These are phyloP conservation scores for Chlorella sp. DNA, from an alignment of 139 green algal species.

Conservation along the genomic window DNA sequence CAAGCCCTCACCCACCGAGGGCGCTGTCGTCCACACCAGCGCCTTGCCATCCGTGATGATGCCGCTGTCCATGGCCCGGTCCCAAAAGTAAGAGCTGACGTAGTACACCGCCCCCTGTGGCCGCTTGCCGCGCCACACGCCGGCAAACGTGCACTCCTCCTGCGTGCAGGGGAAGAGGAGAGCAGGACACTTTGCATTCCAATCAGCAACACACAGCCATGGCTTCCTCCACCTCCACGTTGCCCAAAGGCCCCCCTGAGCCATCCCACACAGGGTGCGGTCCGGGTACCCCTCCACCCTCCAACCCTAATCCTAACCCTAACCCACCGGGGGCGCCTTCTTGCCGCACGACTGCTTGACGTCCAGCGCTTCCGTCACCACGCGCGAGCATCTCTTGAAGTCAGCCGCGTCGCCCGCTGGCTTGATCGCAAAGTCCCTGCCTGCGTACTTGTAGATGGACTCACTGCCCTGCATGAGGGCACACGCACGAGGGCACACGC, in stretches of 20 bases:
- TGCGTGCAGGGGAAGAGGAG: too few species aligned
- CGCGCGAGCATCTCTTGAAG: not conserved
- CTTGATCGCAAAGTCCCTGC: slow-evolving; percentile 18
- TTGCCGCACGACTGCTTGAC: not conserved
- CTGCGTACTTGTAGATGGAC: slow-evolving; percentile 50
- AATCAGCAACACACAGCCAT: too few species aligned
- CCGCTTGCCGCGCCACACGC: slow-evolving; percentile 75
- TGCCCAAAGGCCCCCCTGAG: too few species aligned
- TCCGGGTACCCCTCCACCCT: too few species aligned
- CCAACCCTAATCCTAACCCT: too few species aligned
- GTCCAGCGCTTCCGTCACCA: slow-evolving; percentile 4
- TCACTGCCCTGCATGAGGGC: too few species aligned
- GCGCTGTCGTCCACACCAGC: slow-evolving; percentile 27
- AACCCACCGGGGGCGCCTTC: not conserved
- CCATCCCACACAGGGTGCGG: too few species aligned
- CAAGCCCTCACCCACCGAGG: slow-evolving; percentile 35
- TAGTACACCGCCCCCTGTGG: slow-evolving; percentile 59
- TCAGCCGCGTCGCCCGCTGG: not conserved
- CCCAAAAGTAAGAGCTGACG: slow-evolving; percentile 96
- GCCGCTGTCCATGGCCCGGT: slow-evolving; percentile 53
- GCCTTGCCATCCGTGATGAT: slow-evolving; percentile 44
- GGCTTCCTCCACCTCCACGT: too few species aligned
- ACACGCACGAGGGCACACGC: too few species aligned
- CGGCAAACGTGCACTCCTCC: slow-evolving; percentile 86
- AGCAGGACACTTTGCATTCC: too few species aligned